Evolutionary conservation across 164 flowering plant genomes (phyloP).

Genomic region (Vitis cinerea): DNA sequence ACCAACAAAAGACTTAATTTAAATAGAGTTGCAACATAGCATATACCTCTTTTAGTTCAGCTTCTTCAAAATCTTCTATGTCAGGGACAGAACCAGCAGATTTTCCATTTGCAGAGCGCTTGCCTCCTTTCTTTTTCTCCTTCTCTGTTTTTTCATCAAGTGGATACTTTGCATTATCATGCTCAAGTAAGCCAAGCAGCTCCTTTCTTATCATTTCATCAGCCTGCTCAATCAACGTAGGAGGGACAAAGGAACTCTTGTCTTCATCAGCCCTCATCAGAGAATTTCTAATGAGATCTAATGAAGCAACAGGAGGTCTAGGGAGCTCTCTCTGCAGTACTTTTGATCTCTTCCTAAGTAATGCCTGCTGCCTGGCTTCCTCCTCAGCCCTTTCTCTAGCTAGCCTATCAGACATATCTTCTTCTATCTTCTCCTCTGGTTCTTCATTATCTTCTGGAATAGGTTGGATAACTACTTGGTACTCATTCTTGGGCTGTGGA

Average conservation of each 20-base stretch:
- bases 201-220: constrained; percentile 92
- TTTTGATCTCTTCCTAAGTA: constrained; percentile 94
- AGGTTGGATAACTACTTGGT: constrained; percentile 76
- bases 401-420: constrained; percentile 92
- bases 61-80: constrained; percentile 82
- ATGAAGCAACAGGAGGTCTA: constrained; percentile 82
- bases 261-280: constrained; percentile 78
- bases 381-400: constrained; percentile 95
- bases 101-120: constrained; percentile 58
- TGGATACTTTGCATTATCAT: constrained; percentile 96
- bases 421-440: constrained; percentile 85
- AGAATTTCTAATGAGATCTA: constrained; percentile 78
- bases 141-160: constrained; percentile 64
- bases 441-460: constrained; percentile 84
- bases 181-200: constrained; percentile 76
- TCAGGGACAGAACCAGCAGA: constrained; percentile 46
- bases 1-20: not conserved
- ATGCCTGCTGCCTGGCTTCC: constrained; percentile 80
- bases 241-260: constrained; percentile 94
- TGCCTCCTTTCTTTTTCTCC: constrained; percentile 78
- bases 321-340: constrained; percentile 97
- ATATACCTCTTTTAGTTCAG: constrained; percentile 70
- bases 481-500: constrained; percentile 97
- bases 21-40: not conserved
- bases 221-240: constrained; percentile 86